Conservation (phyloP, 2,329 filamentous ascomycete genomes). For the Harringtonia aguacate region DNA sequence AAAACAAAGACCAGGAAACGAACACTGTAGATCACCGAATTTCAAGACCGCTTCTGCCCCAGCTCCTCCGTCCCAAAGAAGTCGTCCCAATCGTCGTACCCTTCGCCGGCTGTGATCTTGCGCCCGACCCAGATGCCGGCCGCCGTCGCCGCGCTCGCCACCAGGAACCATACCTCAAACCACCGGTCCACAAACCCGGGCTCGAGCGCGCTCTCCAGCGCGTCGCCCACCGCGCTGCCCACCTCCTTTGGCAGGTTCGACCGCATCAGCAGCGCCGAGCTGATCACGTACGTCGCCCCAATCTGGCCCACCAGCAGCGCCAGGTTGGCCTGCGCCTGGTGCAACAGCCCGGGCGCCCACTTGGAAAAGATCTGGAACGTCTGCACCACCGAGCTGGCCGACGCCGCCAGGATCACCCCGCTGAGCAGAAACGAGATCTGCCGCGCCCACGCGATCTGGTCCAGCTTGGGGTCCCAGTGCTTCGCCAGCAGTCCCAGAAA, state of each 20-base stretch:
- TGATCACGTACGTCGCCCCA: conserved; percentile 76
- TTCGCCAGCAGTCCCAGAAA: conserved; percentile 69
- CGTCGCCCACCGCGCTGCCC: conserved; percentile 65
- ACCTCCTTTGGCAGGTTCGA: conserved; percentile 71
- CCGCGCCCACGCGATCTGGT: conserved; percentile 73
- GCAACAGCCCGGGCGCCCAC: conserved; percentile 60
- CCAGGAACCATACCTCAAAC: conserved; percentile 82
- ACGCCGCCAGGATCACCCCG: conserved; percentile 71
- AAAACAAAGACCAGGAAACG: conserved; percentile 10
- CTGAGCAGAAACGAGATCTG: conserved; percentile 78
- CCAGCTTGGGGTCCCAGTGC: conserved; percentile 74
- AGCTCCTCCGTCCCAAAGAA: conserved; percentile 56
- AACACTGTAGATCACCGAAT: conserved; percentile 15
- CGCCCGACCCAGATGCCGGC: conserved; percentile 64
- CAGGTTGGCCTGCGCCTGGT: conserved; percentile 66
- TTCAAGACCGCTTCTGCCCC: conserved; percentile 56
- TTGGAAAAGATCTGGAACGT: conserved; percentile 74
- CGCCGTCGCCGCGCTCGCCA: conserved; percentile 54
- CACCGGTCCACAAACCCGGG: conserved; percentile 65
- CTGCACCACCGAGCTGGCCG: conserved; percentile 74
- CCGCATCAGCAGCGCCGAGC: conserved; percentile 62
- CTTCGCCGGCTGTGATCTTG: conserved; percentile 34
- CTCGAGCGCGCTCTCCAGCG: conserved; percentile 65
- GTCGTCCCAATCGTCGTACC: conserved; percentile 39
- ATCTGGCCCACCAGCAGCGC: conserved; percentile 73